phyloP scores from a whole-genome alignment of 768 basidiomycete genomes.

The Phanerochaete sordida region DNA sequence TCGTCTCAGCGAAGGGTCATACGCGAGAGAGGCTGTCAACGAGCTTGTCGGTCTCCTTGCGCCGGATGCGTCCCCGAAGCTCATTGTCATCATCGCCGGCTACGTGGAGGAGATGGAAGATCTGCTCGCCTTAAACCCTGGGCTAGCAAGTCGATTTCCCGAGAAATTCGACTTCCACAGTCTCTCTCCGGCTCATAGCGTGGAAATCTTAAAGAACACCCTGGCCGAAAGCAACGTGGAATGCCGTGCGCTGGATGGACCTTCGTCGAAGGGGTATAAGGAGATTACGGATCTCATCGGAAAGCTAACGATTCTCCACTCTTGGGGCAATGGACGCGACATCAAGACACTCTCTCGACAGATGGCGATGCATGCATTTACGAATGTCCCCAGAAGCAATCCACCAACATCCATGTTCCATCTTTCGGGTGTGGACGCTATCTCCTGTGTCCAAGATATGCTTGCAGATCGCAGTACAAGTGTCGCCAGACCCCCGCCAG shows the following conservation, averaged over 20 bases:
- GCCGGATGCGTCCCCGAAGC: constrained; percentile 51
- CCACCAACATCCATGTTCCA: too few species aligned
- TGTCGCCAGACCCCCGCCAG: not conserved
- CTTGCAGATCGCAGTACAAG: constrained; percentile 10
- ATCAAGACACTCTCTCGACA: constrained; percentile 49
- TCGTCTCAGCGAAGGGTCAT: constrained; percentile 54
- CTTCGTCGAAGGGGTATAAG: constrained; percentile 25
- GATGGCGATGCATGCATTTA: constrained; percentile 27
- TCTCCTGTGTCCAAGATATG: constrained; percentile 23
- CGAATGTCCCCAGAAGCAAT: too few species aligned
- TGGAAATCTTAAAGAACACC: constrained; percentile 45
- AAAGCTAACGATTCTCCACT: constrained; percentile 40
- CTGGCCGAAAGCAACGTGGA: constrained; percentile 41
- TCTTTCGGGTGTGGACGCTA: constrained; percentile 27
- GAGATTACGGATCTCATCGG: constrained; percentile 38
- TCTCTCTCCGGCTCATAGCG: constrained; percentile 45
- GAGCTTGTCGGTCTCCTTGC: constrained; percentile 66
- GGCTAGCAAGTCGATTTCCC: constrained; percentile 66
- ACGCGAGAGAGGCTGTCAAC: constrained; percentile 70
- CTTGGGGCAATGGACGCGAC: constrained; percentile 73
- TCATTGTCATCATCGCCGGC: constrained; percentile 67
- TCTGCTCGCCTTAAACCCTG: constrained; percentile 57
- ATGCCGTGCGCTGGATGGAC: constrained; percentile 33
- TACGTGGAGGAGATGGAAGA: constrained; percentile 66
- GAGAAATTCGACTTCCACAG: constrained; percentile 54